phyloP scores from a whole-genome alignment of 805 yeast species.

The Sugiyamaella qingdaonensis region DNA sequence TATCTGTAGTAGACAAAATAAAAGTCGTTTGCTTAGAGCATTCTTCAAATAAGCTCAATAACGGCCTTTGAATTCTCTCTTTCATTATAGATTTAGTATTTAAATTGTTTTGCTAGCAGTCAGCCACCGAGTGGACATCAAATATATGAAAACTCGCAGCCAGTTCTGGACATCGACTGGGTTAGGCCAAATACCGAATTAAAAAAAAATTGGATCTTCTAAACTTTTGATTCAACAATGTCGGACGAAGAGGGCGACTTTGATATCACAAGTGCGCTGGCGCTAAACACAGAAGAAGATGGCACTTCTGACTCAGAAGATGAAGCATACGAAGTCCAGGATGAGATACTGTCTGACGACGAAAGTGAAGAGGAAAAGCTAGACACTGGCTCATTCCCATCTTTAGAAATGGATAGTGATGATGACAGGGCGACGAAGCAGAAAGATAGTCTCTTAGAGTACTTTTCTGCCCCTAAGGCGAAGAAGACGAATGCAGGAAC shows the following conservation, averaged over 20 bases:
- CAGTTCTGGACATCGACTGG: too few species aligned
- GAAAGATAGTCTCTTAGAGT: slow-evolving; percentile 10
- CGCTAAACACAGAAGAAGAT: slow-evolving; percentile 16
- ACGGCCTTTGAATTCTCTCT: too few species aligned
- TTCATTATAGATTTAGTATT: too few species aligned
- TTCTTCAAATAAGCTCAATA: too few species aligned
- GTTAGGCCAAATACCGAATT: too few species aligned
- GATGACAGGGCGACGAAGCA: slow-evolving; percentile 32
- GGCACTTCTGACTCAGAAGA: slow-evolving; percentile 7
- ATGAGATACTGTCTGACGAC: slow-evolving; percentile 43
- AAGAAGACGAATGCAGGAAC: slow-evolving; percentile 50
- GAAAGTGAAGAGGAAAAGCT: slow-evolving; percentile 32
- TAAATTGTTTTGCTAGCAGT: too few species aligned
- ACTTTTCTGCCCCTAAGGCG: slow-evolving; percentile 22
- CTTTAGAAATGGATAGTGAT: slow-evolving; percentile 33
- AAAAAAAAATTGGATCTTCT: not conserved
- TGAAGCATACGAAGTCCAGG: slow-evolving; percentile 20
- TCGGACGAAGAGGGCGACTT: slow-evolving; percentile 27
- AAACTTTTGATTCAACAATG: slow-evolving; percentile 13
- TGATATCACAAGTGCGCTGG: slow-evolving; percentile 26
- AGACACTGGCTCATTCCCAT: slow-evolving; percentile 11
- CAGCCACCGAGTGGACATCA: too few species aligned
- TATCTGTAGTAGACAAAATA: too few species aligned
- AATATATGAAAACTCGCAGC: too few species aligned
- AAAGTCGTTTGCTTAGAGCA: too few species aligned